phyloP scores from a whole-genome alignment of 2,329 filamentous ascomycete species.

The Cadophora luteo-olivacea region DNA sequence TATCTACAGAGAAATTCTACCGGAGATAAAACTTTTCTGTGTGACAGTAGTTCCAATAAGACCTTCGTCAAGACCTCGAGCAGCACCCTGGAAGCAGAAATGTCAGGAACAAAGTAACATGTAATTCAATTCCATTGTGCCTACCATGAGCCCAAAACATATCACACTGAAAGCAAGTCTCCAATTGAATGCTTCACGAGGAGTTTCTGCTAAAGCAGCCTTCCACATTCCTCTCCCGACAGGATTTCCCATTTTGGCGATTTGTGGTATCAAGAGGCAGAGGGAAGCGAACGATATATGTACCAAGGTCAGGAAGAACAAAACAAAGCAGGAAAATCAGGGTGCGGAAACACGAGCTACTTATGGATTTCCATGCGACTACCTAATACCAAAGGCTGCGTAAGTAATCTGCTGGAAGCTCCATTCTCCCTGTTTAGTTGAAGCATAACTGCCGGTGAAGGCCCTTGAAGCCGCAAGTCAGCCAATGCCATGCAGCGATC shows the following conservation, averaged over 20 bases:
- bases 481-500: neutral
- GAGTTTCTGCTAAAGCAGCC: constrained; percentile 42
- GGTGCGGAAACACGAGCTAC: neutral
- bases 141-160: constrained; percentile 36
- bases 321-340: neutral
- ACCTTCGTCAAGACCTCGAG: constrained; percentile 39
- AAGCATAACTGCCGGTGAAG: neutral
- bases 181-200: constrained; percentile 45
- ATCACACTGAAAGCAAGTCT: constrained; percentile 40
- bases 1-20: constrained; percentile 22
- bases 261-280: neutral
- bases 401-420: neutral
- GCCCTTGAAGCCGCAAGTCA: neutral
- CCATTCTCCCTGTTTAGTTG: neutral
- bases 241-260: constrained; percentile 31
- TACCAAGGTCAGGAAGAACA: neutral
- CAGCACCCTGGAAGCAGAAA: constrained; percentile 28
- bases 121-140: neutral
- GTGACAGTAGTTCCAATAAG: constrained; percentile 43
- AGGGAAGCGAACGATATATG: neutral
- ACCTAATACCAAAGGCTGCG: neutral
- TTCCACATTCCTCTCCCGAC: constrained; percentile 41
- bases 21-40: constrained; percentile 36
- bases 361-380: neutral
- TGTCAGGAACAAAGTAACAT: neutral